Conservation (phyloP, 257 asterid genomes). For the Ophiorrhiza pumila region DNA sequence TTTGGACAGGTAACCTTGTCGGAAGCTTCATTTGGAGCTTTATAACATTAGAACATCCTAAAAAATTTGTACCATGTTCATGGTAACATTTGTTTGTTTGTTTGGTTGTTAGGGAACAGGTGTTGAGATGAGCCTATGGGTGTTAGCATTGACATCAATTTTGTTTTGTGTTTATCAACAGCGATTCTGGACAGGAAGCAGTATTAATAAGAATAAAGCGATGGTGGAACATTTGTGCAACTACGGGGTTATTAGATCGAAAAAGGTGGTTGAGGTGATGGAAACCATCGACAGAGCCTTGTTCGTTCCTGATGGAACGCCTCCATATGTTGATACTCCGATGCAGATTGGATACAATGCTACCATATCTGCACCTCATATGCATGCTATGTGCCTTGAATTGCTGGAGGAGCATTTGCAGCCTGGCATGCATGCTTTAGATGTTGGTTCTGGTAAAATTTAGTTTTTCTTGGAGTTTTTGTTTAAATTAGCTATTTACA, state of each 20-base stretch:
- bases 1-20: not conserved
- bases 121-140: constrained; percentile 31
- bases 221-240: constrained; percentile 60
- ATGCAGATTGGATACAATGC: constrained; percentile 84
- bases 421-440: constrained; percentile 90
- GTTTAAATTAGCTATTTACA: not conserved
- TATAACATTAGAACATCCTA: not conserved
- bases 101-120: constrained; percentile 36
- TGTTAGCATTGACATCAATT: constrained; percentile 35
- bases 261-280: constrained; percentile 73
- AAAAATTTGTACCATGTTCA: not conserved
- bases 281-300: constrained; percentile 75
- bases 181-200: constrained; percentile 56
- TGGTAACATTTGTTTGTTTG: constrained; percentile 7
- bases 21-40: not conserved
- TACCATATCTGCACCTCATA: constrained; percentile 96
- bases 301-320: constrained; percentile 79
- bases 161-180: constrained; percentile 48
- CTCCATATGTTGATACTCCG: constrained; percentile 77
- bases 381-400: constrained; percentile 96
- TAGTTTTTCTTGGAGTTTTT: not conserved
- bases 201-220: constrained; percentile 41
- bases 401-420: constrained; percentile 75
- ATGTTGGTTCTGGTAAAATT: constrained; percentile 84
- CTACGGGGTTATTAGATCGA: constrained; percentile 52